A percentile compares a stretch with the other conserved stretches of the same genome.
phyloP scores from a whole-genome alignment of 2,329 filamentous ascomycete genomes.

The Stagonosporopsis chrysanthemi region DNA sequence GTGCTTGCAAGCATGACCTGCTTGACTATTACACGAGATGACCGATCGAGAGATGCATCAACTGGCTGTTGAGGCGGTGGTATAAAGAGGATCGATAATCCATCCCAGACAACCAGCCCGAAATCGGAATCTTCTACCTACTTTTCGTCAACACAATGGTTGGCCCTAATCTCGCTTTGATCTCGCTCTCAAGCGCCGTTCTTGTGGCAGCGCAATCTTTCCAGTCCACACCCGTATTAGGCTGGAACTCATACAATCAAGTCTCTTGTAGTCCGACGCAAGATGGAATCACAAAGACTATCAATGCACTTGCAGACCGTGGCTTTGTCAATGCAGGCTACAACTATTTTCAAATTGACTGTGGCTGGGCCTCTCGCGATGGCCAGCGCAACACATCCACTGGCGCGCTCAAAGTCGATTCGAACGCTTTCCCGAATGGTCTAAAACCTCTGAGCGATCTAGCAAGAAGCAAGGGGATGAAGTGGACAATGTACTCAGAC shows the following conservation, averaged over 20 bases:
- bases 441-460: constrained; percentile 28
- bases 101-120: not conserved
- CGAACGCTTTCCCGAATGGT: constrained; percentile 24
- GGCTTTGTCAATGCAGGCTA: constrained; percentile 30
- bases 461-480: constrained; percentile 33
- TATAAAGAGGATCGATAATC: not conserved
- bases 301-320: constrained; percentile 27
- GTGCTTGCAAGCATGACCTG: not conserved
- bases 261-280: constrained; percentile 26
- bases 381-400: constrained; percentile 26
- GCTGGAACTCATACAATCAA: constrained; percentile 33
- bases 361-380: constrained; percentile 29
- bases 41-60: not conserved
- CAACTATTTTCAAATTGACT: constrained; percentile 32
- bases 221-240: constrained; percentile 27
- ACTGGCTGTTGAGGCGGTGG: not conserved
- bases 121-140: not conserved
- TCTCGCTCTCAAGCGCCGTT: constrained; percentile 28
- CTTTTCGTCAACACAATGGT: constrained; percentile 29
- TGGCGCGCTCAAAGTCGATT: constrained; percentile 25
- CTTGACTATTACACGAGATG: not conserved
- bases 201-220: constrained; percentile 25
- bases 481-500: constrained; percentile 35
- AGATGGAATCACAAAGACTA: constrained; percentile 26
- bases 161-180: constrained; percentile 14